A percentile compares a stretch with the other conserved stretches of the same genome.
Evolutionary conservation across 163 green algal genomes (phyloP).

Genomic region (Chlamydomonas reinhardtii): DNA sequence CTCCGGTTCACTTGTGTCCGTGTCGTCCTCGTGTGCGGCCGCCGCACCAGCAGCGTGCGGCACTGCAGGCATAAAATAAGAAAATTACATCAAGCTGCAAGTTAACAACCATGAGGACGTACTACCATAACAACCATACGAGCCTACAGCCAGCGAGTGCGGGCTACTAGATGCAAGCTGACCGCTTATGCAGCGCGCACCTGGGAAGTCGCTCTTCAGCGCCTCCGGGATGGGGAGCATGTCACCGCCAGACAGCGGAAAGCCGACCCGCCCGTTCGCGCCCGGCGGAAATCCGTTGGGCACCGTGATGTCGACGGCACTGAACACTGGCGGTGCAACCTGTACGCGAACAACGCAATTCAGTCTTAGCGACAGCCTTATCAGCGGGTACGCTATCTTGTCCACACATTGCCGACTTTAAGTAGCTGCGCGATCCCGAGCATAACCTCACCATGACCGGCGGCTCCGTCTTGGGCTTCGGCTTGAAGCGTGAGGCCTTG

Average conservation of each 20-base stretch:
- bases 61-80: neutral
- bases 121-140: too few species aligned
- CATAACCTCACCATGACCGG: neutral
- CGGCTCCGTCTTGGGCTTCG: slow-evolving; percentile 37
- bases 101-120: neutral
- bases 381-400: too few species aligned
- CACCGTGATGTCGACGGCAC: too few species aligned
- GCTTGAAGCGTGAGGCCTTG: slow-evolving; percentile 49
- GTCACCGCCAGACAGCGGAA: neutral
- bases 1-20: slow-evolving; percentile 38
- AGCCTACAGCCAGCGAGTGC: too few species aligned
- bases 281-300: too few species aligned
- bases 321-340: too few species aligned
- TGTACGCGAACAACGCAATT: too few species aligned
- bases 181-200: neutral
- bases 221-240: slow-evolving; percentile 46
- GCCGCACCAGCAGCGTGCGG: neutral
- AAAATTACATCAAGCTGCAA: neutral
- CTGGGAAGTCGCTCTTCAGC: slow-evolving; percentile 40
- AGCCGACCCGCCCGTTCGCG: too few species aligned
- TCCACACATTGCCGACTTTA: too few species aligned
- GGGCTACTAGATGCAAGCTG: too few species aligned
- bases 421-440: too few species aligned
- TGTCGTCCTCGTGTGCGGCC: slow-evolving; percentile 28
- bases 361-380: too few species aligned